Conservation (phyloP, 2,329 filamentous ascomycete species). For the Ascochyta clinopodiicola region DNA sequence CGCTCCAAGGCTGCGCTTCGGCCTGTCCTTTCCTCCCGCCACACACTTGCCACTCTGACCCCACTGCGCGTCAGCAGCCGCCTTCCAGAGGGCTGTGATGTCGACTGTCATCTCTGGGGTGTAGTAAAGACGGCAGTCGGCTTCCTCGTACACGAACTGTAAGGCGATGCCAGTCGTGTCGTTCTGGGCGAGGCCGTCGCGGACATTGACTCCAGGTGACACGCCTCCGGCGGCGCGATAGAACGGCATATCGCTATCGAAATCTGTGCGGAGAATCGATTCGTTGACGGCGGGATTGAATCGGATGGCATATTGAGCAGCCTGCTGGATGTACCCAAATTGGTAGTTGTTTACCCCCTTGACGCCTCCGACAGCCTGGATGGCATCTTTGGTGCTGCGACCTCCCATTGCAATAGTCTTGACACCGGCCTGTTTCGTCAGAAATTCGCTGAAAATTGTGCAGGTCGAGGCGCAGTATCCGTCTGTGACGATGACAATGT, state of each 20-base stretch:
- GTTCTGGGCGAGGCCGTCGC: conserved; percentile 43
- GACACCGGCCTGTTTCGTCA: conserved; percentile 61
- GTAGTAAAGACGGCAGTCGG: conserved; percentile 50
- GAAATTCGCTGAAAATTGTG: conserved; percentile 62
- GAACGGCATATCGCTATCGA: conserved; percentile 35
- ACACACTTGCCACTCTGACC: conserved; percentile 41
- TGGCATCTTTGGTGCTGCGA: conserved; percentile 52
- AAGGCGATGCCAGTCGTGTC: conserved; percentile 44
- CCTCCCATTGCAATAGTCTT: conserved; percentile 62
- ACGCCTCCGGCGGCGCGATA: conserved; percentile 22
- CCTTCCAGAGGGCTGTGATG: conserved; percentile 47
- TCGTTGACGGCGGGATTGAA: conserved; percentile 33
- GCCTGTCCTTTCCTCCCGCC: conserved; percentile 24
- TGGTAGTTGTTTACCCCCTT: conserved; percentile 55
- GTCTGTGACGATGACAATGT: conserved; percentile 62
- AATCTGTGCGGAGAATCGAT: conserved; percentile 35
- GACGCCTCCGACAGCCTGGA: conserved; percentile 62
- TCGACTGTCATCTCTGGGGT: conserved; percentile 52
- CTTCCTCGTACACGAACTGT: conserved; percentile 50
- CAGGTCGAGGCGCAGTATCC: conserved; percentile 67
- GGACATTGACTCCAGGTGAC: conserved; percentile 40
- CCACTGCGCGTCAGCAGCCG: conserved; percentile 49
- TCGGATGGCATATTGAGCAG: conserved; percentile 29
- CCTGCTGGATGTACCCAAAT: conserved; percentile 42
- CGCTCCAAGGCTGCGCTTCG: conserved; percentile 29